A percentile compares a stretch with the other conserved stretches of the same genome.
These are phyloP conservation scores for Hyphodiscus hymeniophilus DNA, from an alignment of 495 filamentous ascomycete species.

Conservation along the genomic window DNA sequence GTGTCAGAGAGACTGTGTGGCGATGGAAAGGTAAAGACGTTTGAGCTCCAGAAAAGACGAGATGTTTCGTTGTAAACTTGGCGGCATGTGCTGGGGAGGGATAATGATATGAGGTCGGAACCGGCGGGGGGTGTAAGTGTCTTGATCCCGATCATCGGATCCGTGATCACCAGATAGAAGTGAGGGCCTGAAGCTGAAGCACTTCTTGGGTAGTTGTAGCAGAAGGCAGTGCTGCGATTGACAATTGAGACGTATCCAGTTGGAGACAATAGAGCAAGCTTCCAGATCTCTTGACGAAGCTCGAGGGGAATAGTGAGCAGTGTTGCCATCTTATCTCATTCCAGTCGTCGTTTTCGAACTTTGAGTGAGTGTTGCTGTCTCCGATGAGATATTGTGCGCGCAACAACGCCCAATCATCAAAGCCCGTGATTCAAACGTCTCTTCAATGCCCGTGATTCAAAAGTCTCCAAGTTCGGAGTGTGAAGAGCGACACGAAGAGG, in stretches of 20 bases:
- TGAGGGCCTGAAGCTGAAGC: slow-evolving; percentile 3
- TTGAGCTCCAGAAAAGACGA: slow-evolving; percentile 13
- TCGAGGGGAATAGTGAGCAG: slow-evolving; percentile 12
- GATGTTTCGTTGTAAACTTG: slow-evolving; percentile 5
- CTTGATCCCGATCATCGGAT: neutral
- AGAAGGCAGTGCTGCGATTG: slow-evolving; percentile 1
- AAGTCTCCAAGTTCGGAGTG: too few relatives aligned
- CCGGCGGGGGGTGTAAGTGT: neutral
- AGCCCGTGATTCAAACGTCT: too few relatives aligned
- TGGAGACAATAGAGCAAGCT: slow-evolving; percentile 2
- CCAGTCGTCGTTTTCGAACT: neutral
- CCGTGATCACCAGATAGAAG: slow-evolving; percentile 2
- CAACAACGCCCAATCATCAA: too few relatives aligned
- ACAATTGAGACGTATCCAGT: neutral
- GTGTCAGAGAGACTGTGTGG: neutral
- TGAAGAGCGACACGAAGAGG: too few relatives aligned
- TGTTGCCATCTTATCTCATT: neutral
- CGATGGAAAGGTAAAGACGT: slow-evolving; percentile 11
- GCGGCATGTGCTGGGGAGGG: slow-evolving; percentile 6
- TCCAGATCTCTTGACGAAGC: slow-evolving; percentile 12
- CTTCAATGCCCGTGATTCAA: too few relatives aligned
- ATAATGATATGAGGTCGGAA: neutral
- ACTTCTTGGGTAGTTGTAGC: neutral
- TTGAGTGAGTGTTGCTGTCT: neutral
- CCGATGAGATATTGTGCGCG: too few relatives aligned